Conservation (phyloP, 257 asterid genomes). For the Pogostemon cablin region DNA sequence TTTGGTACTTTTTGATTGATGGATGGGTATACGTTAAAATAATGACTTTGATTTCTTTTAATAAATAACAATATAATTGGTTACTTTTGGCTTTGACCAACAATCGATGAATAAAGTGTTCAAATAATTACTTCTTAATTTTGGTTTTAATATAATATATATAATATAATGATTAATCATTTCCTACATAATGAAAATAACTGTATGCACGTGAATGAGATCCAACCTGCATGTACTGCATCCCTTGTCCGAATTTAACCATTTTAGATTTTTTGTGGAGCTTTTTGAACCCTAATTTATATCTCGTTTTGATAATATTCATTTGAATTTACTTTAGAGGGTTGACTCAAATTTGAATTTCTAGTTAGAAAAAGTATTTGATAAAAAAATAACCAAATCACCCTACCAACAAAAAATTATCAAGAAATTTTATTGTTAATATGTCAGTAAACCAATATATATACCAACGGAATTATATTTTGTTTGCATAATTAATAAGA, state of each 20-base stretch:
- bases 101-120: neutral
- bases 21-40: conserved; percentile 1
- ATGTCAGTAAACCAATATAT: too few relatives aligned
- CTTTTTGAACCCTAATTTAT: neutral
- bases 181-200: conserved; percentile 16
- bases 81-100: conserved; percentile 33
- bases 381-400: too few relatives aligned
- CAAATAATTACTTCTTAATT: neutral
- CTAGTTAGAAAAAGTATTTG: too few relatives aligned
- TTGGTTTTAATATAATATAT: too few relatives aligned
- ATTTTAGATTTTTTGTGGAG: neutral
- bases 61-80: neutral
- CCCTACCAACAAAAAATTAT: too few relatives aligned
- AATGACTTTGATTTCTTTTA: conserved; percentile 36
- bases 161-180: neutral
- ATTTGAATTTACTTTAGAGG: too few relatives aligned
- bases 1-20: conserved; percentile 34
- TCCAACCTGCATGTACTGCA: conserved; percentile 39
- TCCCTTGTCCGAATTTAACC: conserved; percentile 17
- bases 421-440: too few relatives aligned
- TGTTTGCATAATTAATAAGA: too few relatives aligned
- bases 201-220: conserved; percentile 32
- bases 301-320: neutral
- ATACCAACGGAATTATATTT: too few relatives aligned
- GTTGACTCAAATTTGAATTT: too few relatives aligned